Evolutionary conservation across 2,329 filamentous ascomycete species (phyloP), one percentile per base, ranked within the genome.

Genomic region (Sporothrix pseudoabietina): DNA sequence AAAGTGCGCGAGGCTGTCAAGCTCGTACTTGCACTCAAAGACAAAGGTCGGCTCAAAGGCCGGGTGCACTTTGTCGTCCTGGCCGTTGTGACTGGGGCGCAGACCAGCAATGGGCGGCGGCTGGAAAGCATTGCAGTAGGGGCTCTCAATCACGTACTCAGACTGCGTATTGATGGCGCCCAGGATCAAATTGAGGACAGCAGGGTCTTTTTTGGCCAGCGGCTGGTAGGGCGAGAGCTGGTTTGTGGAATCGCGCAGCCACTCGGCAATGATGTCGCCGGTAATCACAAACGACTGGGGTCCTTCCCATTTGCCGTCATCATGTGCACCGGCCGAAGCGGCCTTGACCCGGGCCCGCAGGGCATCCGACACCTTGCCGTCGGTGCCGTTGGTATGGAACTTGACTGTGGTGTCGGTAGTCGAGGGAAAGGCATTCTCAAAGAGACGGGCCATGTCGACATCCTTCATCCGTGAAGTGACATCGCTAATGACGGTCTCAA

Each of bases 11-110:
- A 99, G 86, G 9, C 94, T 98, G 82, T 99, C 96, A 30, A 99
- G 89, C 84, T 99, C 96, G 82, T 98, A 99, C 83, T 99, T 99
- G 88, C 96, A 99, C 82, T 99, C 96, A 77, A 98, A 99, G 3
- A 99, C 96, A 68, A 90, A 88, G 0, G 86, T 88, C 0, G 91
- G 91, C 79, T 98, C 94, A 79, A 97, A 98, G 0, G 86, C 85
- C 0, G 96, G 96, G 78, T 97, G 94, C 0, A 99, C 96, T 9
- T 80, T 82, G 79, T 99, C 96, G 26, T 91, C 88, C 80, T 97
- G 93, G 3, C 93, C 93, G 78, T 95, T 97, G 77, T 88, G 87
- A 19, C 90, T 91, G 3, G 86, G 83, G n/a, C 30, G 30, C 0
- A 98, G 85, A 19, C 91, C 89, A 76, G 93, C 94, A 7, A 94